Conservation (phyloP, 2,329 filamentous ascomycete species). For the Alternaria hordeiaustralica region DNA sequence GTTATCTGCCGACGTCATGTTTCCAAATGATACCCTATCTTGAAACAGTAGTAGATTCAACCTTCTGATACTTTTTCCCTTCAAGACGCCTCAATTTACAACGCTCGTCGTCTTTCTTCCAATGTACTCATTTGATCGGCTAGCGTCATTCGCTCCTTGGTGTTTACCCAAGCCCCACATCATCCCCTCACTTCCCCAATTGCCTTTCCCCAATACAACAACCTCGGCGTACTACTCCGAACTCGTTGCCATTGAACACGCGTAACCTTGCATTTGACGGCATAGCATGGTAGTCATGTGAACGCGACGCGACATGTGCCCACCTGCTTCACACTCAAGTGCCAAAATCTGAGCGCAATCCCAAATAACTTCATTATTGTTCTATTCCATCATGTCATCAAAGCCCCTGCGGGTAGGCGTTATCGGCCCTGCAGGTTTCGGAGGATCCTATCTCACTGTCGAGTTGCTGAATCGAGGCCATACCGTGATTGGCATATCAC, state of each 20-base stretch:
- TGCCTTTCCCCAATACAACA: conserved; percentile 22
- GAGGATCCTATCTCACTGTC: conserved; percentile 42
- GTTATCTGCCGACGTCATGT: conserved; percentile 37
- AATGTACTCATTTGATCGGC: not conserved
- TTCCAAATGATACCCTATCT: not conserved
- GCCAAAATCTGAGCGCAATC: not conserved
- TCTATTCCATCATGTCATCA: not conserved
- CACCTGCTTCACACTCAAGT: not conserved
- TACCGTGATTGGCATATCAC: conserved; percentile 43
- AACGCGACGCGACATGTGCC: not conserved
- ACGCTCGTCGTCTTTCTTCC: not conserved
- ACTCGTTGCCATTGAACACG: not conserved
- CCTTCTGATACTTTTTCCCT: not conserved
- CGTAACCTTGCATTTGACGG: not conserved
- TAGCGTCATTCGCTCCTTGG: not conserved
- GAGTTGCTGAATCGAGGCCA: conserved; percentile 46
- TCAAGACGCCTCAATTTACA: not conserved
- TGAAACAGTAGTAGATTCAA: not conserved
- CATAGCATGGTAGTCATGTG: not conserved
- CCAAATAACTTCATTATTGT: not conserved
- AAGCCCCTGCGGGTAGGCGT: conserved; percentile 34
- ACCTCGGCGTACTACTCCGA: not conserved
- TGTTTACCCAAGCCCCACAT: conserved; percentile 35
- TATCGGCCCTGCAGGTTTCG: conserved; percentile 45
- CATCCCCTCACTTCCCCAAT: conserved; percentile 32